Conservation (phyloP, 78 protist genomes). For the Chrysochromulina tobinii region DNA sequence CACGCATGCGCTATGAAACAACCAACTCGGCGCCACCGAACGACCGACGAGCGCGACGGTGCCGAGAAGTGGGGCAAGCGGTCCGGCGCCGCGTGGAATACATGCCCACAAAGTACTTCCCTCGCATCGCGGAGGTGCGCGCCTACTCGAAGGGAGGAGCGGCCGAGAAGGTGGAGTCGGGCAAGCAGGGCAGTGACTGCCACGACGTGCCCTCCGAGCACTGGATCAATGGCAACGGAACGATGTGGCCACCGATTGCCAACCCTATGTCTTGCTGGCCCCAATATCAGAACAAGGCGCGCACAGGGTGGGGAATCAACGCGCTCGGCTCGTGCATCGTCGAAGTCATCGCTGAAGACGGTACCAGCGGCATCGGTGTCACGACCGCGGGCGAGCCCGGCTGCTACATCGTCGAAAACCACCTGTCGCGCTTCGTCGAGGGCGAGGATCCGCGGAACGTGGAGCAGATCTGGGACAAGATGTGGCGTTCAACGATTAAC, state of each 20-base stretch:
- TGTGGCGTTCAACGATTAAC: constrained; percentile 54
- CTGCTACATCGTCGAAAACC: constrained; percentile 63
- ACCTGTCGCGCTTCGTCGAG: constrained; percentile 60
- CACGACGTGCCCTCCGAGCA: constrained; percentile 35
- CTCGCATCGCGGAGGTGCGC: not conserved
- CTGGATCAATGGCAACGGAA: constrained; percentile 37
- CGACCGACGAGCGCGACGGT: no score
- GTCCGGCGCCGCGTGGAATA: no score
- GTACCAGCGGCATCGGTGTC: constrained; percentile 58
- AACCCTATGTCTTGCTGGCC: constrained; percentile 39
- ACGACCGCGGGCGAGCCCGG: constrained; percentile 70
- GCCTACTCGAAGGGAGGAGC: constrained; percentile 15
- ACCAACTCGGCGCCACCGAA: no score
- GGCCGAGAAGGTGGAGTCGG: not conserved
- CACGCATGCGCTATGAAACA: no score
- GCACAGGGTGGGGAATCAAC: constrained; percentile 63
- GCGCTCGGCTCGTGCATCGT: constrained; percentile 57
- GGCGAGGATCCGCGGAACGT: constrained; percentile 64
- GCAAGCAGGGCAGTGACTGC: constrained; percentile 49
- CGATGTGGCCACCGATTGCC: constrained; percentile 47
- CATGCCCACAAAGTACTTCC: not conserved
- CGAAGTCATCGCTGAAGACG: constrained; percentile 44
- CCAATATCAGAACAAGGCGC: not conserved
- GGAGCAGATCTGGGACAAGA: constrained; percentile 63
- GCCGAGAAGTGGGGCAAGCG: no score